Evolutionary conservation across 768 basidiomycete genomes (phyloP).

Genomic region (Termitomyces sp.): DNA sequence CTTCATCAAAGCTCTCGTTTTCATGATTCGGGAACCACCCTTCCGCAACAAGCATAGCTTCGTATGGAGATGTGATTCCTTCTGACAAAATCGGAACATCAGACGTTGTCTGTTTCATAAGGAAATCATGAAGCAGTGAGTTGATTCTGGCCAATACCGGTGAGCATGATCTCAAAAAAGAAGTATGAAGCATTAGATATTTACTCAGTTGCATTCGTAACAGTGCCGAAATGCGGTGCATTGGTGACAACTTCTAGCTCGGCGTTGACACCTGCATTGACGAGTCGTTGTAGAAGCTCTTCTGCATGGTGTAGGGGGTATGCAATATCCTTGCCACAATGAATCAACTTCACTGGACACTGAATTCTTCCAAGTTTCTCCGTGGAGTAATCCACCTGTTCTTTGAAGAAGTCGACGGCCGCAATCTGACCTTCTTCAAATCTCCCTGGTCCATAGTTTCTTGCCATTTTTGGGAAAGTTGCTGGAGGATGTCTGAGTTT

Average conservation of each 20-base stretch:
- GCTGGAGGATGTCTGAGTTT: conserved; percentile 16
- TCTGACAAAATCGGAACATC: conserved; percentile 18
- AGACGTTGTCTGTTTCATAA: conserved; percentile 17
- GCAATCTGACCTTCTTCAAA: conserved; percentile 25
- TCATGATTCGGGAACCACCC: conserved; percentile 16
- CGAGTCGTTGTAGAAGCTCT: conserved; percentile 19
- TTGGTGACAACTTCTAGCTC: conserved; percentile 18
- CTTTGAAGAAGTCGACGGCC: conserved; percentile 26
- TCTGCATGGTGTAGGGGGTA: conserved; percentile 23
- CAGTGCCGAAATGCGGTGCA: conserved; percentile 31
- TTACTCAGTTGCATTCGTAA: conserved; percentile 26
- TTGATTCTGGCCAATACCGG: conserved; percentile 19
- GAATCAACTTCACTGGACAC: conserved; percentile 26
- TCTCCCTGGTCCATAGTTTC: conserved; percentile 20
- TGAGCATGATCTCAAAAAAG: neutral
- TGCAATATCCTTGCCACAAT: conserved; percentile 29
- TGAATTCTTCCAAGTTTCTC: conserved; percentile 19
- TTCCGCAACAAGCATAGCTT: conserved; percentile 16
- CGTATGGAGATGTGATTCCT: conserved; percentile 24
- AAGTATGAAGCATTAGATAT: neutral
- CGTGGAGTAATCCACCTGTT: conserved; percentile 18
- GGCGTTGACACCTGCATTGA: conserved; percentile 22
- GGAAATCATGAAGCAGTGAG: conserved; percentile 22
- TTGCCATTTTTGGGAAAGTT: conserved; percentile 16
- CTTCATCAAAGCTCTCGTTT: conserved; percentile 19